phyloP scores from a whole-genome alignment of 1,139 yeast genomes.

The Candida freyschussii region DNA sequence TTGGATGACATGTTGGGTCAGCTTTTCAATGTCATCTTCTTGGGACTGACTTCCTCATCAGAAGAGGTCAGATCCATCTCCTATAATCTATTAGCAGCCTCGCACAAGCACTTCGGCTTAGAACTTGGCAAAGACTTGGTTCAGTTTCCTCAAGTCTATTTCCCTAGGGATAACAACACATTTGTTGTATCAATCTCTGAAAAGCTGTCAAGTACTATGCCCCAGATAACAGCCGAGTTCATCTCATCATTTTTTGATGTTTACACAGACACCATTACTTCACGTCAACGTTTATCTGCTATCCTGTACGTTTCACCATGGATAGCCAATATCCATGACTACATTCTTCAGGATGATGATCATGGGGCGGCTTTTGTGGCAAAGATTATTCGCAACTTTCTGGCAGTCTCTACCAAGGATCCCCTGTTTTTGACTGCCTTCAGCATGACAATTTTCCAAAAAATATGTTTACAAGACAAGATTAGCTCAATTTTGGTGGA shows the following conservation, averaged over 20 bases:
- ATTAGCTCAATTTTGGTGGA: slow-evolving; percentile 58
- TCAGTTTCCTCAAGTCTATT: slow-evolving; percentile 59
- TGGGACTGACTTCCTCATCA: slow-evolving; percentile 59
- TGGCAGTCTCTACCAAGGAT: slow-evolving; percentile 48
- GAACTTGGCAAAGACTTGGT: slow-evolving; percentile 56
- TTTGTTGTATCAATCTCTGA: slow-evolving; percentile 59
- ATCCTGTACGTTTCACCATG: slow-evolving; percentile 55
- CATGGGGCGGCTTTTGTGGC: slow-evolving; percentile 60
- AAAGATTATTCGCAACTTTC: slow-evolving; percentile 57
- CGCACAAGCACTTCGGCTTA: slow-evolving; percentile 55
- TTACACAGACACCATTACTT: slow-evolving; percentile 36
- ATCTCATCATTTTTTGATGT: slow-evolving; percentile 57
- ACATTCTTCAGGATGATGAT: slow-evolving; percentile 51
- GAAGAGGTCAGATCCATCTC: slow-evolving; percentile 61
- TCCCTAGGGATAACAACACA: slow-evolving; percentile 66
- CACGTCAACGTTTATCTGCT: slow-evolving; percentile 31
- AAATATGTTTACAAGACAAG: slow-evolving; percentile 56
- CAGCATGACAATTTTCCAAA: slow-evolving; percentile 67
- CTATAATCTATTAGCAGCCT: slow-evolving; percentile 58
- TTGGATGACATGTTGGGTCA: slow-evolving; percentile 42
- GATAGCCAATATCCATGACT: slow-evolving; percentile 62
- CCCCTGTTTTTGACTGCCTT: slow-evolving; percentile 40
- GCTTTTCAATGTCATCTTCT: slow-evolving; percentile 58
- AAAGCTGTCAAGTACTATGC: slow-evolving; percentile 51
- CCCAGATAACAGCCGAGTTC: slow-evolving; percentile 59